Evolutionary conservation across 306 rosid species (phyloP).

Genomic region (Pterocarpus santalinus): DNA sequence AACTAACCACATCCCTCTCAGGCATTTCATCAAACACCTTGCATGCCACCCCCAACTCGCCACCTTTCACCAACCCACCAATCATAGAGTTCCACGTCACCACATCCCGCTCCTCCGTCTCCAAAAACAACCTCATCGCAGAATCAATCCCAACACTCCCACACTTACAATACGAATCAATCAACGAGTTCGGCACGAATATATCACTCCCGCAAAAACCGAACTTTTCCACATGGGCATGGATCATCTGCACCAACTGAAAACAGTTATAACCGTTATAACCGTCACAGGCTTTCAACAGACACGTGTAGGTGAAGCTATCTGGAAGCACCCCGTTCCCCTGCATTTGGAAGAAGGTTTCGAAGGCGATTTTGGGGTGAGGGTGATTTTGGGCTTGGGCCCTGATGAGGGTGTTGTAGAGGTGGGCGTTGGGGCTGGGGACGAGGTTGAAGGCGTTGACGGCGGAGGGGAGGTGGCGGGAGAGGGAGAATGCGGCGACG

Average conservation of each 20-base stretch:
- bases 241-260: conserved; percentile 63
- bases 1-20: conserved; percentile 73
- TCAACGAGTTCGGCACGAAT: conserved; percentile 75
- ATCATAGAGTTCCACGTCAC: conserved; percentile 81
- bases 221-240: conserved; percentile 67
- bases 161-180: conserved; percentile 69
- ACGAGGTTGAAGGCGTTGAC: conserved; percentile 74
- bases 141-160: conserved; percentile 60
- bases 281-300: conserved; percentile 63
- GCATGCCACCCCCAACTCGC: conserved; percentile 60
- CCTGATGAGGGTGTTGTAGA: conserved; percentile 74
- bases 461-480: conserved; percentile 67
- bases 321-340: conserved; percentile 54
- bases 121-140: conserved; percentile 64
- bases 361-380: conserved; percentile 60
- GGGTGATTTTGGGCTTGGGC: conserved; percentile 68
- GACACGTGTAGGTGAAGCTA: conserved; percentile 71
- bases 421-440: conserved; percentile 64
- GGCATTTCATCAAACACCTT: conserved; percentile 82
- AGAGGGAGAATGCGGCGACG: conserved; percentile 73
- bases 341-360: conserved; percentile 66
- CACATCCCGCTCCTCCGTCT: conserved; percentile 64
- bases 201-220: conserved; percentile 65
- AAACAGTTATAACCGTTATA: conserved; percentile 54
- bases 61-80: conserved; percentile 64